phyloP scores from a whole-genome alignment of 495 filamentous ascomycete species.

The Aeminium ludgeri region DNA sequence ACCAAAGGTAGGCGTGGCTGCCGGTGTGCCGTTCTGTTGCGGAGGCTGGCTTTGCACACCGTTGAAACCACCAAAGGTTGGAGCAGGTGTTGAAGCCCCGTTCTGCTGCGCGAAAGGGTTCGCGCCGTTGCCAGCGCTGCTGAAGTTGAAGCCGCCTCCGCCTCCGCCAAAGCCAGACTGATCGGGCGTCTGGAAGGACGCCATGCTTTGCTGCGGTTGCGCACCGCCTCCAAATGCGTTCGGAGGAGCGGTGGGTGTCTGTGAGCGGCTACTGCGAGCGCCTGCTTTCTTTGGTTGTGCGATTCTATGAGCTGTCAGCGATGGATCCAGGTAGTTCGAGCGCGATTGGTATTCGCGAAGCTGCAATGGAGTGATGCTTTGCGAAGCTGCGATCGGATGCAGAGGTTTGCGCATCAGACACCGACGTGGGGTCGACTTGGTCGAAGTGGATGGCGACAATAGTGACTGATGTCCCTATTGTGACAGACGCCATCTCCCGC shows the following conservation, averaged over 20 bases:
- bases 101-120: slow-evolving; percentile 2
- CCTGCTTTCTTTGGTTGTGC: slow-evolving; percentile 3
- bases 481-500: too few relatives aligned
- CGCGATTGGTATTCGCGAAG: too few relatives aligned
- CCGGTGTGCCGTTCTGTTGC: slow-evolving; percentile 6
- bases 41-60: not conserved
- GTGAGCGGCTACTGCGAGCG: slow-evolving; percentile 1
- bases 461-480: too few relatives aligned
- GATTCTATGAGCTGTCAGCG: slow-evolving; percentile 5
- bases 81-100: not conserved
- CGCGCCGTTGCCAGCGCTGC: not conserved
- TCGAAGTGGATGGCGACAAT: not conserved
- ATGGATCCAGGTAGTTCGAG: too few relatives aligned
- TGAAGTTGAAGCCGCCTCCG: slow-evolving; percentile 14
- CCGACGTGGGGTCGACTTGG: too few relatives aligned
- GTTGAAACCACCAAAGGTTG: not conserved
- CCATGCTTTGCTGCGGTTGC: slow-evolving; percentile 4
- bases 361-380: too few relatives aligned
- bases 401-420: too few relatives aligned
- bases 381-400: too few relatives aligned
- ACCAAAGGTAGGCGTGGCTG: slow-evolving; percentile 3
- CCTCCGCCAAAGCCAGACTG: not conserved
- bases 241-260: slow-evolving; percentile 3
- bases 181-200: slow-evolving; percentile 8
- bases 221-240: not conserved